Evolutionary conservation across 1,139 yeast species (phyloP).

Genomic region (Taphrina betulina): DNA sequence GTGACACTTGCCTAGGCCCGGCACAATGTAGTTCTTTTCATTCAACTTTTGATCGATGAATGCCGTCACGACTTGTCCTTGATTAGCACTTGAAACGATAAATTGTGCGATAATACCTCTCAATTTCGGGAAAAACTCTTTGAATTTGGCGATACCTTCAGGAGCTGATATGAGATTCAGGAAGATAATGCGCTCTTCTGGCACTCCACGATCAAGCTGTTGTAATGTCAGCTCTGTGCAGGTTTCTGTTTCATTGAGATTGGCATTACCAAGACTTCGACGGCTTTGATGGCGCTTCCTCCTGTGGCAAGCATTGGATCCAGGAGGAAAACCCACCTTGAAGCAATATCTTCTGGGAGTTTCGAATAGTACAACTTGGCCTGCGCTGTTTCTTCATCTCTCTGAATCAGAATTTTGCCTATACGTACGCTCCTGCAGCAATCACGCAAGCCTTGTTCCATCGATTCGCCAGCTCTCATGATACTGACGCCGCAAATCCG

Average conservation of each 20-base stretch:
- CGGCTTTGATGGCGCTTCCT: conserved; percentile 96
- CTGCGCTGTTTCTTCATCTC: conserved; percentile 86
- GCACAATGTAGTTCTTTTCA: conserved; percentile 58
- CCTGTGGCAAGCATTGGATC: conserved; percentile 99
- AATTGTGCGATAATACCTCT: too few relatives aligned
- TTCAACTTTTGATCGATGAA: conserved; percentile 84
- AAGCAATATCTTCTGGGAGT: conserved; percentile 84
- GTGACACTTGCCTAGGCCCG: too few relatives aligned
- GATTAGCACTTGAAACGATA: too few relatives aligned
- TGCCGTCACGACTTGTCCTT: conserved; percentile 83
- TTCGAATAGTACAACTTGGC: conserved; percentile 72
- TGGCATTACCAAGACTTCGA: conserved; percentile 61
- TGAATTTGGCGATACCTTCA: conserved; percentile 82
- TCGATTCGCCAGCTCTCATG: conserved; percentile 96
- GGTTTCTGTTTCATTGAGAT: background rate
- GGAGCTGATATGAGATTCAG: conserved; percentile 90
- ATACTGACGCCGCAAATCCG: conserved; percentile 97
- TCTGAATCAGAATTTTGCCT: conserved; percentile 91
- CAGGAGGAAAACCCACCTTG: conserved; percentile 80
- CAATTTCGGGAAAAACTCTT: conserved; percentile 73
- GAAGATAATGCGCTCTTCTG: conserved; percentile 79
- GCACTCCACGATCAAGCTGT: conserved; percentile 71
- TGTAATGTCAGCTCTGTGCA: background rate
- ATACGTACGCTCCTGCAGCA: conserved; percentile 94
- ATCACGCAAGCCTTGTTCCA: conserved; percentile 97